phyloP scores from a whole-genome alignment of 176 grass and related monocot species.

The Lolium perenne region DNA sequence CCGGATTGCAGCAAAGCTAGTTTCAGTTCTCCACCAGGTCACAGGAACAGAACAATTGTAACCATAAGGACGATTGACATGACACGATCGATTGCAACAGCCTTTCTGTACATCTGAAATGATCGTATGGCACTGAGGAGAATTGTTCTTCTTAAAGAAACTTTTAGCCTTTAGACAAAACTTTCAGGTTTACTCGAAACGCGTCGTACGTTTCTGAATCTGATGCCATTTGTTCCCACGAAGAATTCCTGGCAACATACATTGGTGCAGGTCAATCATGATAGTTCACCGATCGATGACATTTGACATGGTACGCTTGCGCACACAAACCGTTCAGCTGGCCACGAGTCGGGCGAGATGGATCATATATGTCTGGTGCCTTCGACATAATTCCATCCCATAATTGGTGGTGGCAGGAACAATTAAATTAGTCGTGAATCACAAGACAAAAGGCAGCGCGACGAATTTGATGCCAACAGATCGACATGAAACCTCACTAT shows the following conservation, averaged over 20 bases:
- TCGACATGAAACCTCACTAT: not conserved
- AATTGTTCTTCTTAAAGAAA: not conserved
- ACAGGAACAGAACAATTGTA: no score
- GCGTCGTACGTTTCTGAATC: not conserved
- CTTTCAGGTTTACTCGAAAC: constrained; percentile 4
- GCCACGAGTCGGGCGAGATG: not conserved
- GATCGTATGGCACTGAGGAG: not conserved
- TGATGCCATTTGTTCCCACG: not conserved
- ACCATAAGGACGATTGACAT: not conserved
- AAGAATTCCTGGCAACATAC: not conserved
- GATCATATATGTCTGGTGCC: not conserved
- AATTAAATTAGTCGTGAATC: not conserved
- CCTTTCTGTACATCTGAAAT: not conserved
- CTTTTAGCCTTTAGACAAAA: not conserved
- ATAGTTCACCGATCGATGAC: not conserved
- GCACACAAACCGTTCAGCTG: not conserved
- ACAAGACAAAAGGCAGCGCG: not conserved
- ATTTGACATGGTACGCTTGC: not conserved
- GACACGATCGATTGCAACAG: not conserved
- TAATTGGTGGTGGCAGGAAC: not conserved
- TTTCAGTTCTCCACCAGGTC: not conserved
- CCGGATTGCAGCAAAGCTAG: not conserved
- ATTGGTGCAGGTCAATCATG: not conserved
- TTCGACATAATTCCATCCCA: constrained; percentile 15
- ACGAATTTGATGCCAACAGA: constrained; percentile 12